Evolutionary conservation across 352 stramenopile genomes (phyloP).

Genomic region (Phytophthora foliorum): DNA sequence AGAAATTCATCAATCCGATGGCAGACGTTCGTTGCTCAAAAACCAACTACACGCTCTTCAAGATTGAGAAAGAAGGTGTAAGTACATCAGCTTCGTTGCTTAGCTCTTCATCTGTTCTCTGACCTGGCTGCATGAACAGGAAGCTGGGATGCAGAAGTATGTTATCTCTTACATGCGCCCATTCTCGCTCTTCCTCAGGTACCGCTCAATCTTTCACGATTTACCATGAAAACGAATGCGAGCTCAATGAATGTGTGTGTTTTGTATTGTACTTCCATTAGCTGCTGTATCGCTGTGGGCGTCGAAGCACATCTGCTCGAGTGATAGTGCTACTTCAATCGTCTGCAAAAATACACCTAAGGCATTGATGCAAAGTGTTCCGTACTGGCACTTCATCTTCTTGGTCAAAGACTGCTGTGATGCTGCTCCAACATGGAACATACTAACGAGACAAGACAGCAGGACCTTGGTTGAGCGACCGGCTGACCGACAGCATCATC

Average conservation of each 20-base stretch:
- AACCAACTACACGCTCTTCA: constrained; percentile 76
- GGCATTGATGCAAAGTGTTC: constrained; percentile 4
- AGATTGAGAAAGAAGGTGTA: constrained; percentile 87
- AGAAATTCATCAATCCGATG: constrained; percentile 90
- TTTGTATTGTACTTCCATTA: constrained; percentile 28
- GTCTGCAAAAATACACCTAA: constrained; percentile 21
- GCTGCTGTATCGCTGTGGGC: constrained; percentile 77
- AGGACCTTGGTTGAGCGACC: constrained; percentile 46
- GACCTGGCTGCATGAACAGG: constrained; percentile 39
- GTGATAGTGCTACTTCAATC: constrained; percentile 18
- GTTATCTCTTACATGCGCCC: constrained; percentile 81
- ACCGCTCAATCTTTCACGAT: not conserved
- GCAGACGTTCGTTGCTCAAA: constrained; percentile 72
- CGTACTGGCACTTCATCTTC: not conserved
- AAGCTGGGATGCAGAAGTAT: constrained; percentile 75
- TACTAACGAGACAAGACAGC: constrained; percentile 7
- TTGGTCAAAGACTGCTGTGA: not conserved
- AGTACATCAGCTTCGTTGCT: not conserved
- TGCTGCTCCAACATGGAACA: no score
- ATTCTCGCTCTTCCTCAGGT: constrained; percentile 87
- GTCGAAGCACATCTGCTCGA: constrained; percentile 76
- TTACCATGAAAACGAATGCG: not conserved
- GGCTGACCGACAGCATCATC: constrained; percentile 80
- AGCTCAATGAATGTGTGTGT: constrained; percentile 2
- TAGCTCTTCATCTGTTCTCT: not conserved